These are phyloP conservation scores for Suillus occidentalis DNA, from an alignment of 768 basidiomycete genomes.

Conservation along the genomic window DNA sequence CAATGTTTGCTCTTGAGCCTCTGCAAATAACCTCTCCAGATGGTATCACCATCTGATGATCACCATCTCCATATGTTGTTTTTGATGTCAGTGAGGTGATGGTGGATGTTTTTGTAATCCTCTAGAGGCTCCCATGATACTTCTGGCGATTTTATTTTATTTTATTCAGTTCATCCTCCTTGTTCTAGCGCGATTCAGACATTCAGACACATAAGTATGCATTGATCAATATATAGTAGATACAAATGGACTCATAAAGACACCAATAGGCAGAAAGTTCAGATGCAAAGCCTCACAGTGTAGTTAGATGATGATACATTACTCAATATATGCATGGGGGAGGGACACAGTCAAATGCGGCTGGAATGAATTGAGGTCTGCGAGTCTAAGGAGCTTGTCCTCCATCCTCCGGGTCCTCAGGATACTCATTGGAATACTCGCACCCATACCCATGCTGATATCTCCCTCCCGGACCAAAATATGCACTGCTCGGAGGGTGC, in stretches of 20 bases:
- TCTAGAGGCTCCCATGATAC: not conserved
- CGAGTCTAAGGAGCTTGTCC: not conserved
- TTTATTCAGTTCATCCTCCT: not conserved
- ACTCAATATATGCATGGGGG: not conserved
- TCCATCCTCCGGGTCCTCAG: not conserved
- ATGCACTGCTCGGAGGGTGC: not conserved
- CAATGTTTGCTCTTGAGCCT: not conserved
- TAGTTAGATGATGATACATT: not conserved
- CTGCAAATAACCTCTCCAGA: not conserved
- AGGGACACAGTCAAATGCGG: not conserved
- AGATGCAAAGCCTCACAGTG: not conserved
- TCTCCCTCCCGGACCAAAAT: not conserved
- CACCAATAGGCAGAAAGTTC: not conserved
- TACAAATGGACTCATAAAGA: not conserved
- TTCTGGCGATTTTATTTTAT: not conserved
- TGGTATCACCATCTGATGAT: not conserved
- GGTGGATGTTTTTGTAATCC: not conserved
- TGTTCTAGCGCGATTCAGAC: not conserved
- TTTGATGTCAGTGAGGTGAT: not conserved
- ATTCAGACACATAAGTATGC: not conserved
- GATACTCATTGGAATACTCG: not conserved
- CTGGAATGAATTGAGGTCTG: not conserved
- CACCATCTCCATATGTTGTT: not conserved
- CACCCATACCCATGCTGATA: not conserved
- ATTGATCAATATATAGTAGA: constrained; percentile 1